Evolutionary conservation across 164 flowering plant genomes (phyloP).

Genomic region (Chimonanthus salicifolius): DNA sequence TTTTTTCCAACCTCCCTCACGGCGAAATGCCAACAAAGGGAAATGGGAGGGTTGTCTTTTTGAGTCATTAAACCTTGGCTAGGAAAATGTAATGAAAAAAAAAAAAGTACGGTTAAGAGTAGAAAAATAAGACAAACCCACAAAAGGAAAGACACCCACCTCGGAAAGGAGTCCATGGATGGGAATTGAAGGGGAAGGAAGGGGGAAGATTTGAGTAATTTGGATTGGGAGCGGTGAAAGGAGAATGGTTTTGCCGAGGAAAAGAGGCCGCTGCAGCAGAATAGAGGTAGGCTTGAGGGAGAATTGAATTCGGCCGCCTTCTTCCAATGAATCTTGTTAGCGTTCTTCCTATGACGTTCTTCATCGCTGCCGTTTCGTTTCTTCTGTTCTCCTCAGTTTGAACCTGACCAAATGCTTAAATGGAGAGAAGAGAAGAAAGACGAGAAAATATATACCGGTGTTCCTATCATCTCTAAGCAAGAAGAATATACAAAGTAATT

Average conservation of each 20-base stretch:
- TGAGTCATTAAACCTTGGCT: no score
- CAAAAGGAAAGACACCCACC: background rate
- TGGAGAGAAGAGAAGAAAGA: no score
- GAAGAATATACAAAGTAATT: no score
- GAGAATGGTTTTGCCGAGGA: background rate
- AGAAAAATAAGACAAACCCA: background rate
- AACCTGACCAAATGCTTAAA: no score
- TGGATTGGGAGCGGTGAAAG: background rate
- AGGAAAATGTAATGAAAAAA: no score
- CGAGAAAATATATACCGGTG: no score
- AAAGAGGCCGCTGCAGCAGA: background rate
- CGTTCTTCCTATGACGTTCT: background rate
- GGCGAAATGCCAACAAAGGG: no score
- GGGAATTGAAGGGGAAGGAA: background rate
- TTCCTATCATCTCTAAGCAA: no score
- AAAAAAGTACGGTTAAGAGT: no score
- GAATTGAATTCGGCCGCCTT: background rate
- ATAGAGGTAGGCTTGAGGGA: background rate
- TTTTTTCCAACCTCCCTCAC: no score
- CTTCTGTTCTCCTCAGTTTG: background rate
- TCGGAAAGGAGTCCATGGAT: background rate
- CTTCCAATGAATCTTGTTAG: background rate
- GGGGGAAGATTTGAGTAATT: background rate
- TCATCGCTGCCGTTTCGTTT: background rate
- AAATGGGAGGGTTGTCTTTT: no score